phyloP scores from a whole-genome alignment of 2,329 filamentous ascomycete genomes.

The Akanthomyces muscarius region DNA sequence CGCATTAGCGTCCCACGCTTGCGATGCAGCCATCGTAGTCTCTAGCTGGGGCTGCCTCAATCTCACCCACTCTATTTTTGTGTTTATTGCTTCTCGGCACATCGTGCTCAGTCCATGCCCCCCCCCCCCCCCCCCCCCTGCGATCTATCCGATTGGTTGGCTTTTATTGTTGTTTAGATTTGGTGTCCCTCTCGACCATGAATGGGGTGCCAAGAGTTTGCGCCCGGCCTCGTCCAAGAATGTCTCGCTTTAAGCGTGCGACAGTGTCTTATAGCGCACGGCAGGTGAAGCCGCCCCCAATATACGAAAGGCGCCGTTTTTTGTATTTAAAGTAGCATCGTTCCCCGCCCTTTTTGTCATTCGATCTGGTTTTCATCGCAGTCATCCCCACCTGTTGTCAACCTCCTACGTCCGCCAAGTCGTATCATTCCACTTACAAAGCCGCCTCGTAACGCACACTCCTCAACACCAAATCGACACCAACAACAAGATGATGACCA shows the following conservation, averaged over 20 bases:
- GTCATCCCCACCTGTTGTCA: neutral
- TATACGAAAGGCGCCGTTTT: neutral
- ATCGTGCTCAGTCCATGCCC: neutral
- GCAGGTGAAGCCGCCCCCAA: neutral
- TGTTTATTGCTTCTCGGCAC: neutral
- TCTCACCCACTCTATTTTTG: neutral
- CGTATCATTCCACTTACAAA: too few species aligned
- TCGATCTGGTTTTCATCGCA: too few species aligned
- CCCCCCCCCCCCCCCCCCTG: neutral
- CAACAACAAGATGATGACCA: conserved; percentile 2
- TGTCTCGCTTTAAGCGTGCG: conserved; percentile 7
- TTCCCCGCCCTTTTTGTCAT: neutral
- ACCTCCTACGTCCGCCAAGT: neutral
- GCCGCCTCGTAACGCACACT: neutral
- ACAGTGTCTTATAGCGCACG: neutral
- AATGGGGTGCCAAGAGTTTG: neutral
- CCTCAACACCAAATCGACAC: neutral
- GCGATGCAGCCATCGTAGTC: neutral
- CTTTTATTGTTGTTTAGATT: too few species aligned
- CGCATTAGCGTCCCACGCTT: neutral
- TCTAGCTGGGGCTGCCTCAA: neutral
- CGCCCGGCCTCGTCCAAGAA: neutral
- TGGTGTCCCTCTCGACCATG: too few species aligned
- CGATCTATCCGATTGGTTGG: neutral
- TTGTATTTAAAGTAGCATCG: neutral